Conservation (phyloP, 2,329 filamentous ascomycete species). For the Penicillium oxalicum region DNA sequence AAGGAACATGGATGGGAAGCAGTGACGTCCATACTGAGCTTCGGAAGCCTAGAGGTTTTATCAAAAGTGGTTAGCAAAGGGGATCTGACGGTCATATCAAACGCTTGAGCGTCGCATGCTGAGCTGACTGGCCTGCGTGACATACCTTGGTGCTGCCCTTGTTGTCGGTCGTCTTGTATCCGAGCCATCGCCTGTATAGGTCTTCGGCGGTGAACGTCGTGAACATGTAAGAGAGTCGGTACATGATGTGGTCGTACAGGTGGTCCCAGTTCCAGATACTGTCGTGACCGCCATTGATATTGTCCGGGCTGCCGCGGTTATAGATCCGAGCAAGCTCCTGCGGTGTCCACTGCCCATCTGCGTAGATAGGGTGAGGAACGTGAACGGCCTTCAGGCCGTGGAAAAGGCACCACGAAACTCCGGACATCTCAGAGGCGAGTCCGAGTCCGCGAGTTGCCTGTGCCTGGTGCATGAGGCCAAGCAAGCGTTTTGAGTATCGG, state of each 20-base stretch:
- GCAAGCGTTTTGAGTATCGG: conserved; percentile 16
- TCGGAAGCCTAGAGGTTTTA: conserved; percentile 10
- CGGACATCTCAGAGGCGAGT: conserved; percentile 75
- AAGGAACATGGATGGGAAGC: conserved; percentile 23
- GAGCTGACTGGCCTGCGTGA: not conserved
- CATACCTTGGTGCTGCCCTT: conserved; percentile 16
- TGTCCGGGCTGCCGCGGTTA: conserved; percentile 49
- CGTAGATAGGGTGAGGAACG: conserved; percentile 52
- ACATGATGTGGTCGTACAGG: conserved; percentile 25
- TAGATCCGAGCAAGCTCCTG: conserved; percentile 51
- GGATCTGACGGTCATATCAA: too few species aligned
- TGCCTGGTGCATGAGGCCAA: conserved; percentile 62
- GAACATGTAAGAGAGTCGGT: conserved; percentile 25
- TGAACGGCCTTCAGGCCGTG: conserved; percentile 74
- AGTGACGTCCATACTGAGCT: conserved; percentile 16
- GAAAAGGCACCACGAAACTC: conserved; percentile 62
- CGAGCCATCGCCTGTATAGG: conserved; percentile 53
- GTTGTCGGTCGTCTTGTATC: conserved; percentile 22
- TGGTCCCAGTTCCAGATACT: conserved; percentile 34
- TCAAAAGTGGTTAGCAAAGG: not conserved
- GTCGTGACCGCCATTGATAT: conserved; percentile 42
- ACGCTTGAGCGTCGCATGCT: not conserved
- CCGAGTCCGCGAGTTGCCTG: conserved; percentile 59
- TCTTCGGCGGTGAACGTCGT: conserved; percentile 40
- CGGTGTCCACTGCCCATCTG: conserved; percentile 52